These are phyloP conservation scores for Nicotiana otophora DNA, from an alignment of 257 asterid genomes.

Conservation along the genomic window DNA sequence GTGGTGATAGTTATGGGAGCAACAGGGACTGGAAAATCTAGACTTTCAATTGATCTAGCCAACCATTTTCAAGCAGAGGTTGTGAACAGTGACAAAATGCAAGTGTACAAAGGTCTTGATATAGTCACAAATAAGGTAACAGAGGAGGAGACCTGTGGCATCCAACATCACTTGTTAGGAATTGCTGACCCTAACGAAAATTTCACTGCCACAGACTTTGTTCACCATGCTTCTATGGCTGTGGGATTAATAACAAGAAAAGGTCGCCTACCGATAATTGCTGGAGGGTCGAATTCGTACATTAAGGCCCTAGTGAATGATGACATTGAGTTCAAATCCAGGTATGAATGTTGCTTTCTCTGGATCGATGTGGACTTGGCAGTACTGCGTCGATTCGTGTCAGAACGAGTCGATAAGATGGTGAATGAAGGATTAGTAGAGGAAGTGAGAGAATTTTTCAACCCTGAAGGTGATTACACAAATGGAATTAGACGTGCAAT, in stretches of 20 bases:
- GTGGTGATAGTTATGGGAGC: conserved; percentile 77
- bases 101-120: conserved; percentile 55
- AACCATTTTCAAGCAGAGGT: conserved; percentile 56
- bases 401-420: conserved; percentile 65
- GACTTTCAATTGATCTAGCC: conserved; percentile 75
- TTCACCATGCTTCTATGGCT: conserved; percentile 39
- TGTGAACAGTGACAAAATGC: conserved; percentile 78
- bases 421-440: conserved; percentile 51
- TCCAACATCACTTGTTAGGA: conserved; percentile 71
- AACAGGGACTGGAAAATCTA: conserved; percentile 83
- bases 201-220: conserved; percentile 55
- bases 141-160: conserved; percentile 48
- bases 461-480: conserved; percentile 40
- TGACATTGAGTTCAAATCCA: conserved; percentile 32
- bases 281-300: conserved; percentile 79
- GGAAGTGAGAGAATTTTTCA: conserved; percentile 50
- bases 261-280: conserved; percentile 61
- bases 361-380: conserved; percentile 64
- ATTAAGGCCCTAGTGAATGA: conserved; percentile 54
- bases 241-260: conserved; percentile 32
- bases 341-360: conserved; percentile 53
- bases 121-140: conserved; percentile 57
- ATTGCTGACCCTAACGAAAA: conserved; percentile 39
- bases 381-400: conserved; percentile 41
- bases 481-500: conserved; percentile 67